These are phyloP conservation scores for Gillenia trifoliata DNA, from an alignment of 306 rosid species.

Conservation along the genomic window DNA sequence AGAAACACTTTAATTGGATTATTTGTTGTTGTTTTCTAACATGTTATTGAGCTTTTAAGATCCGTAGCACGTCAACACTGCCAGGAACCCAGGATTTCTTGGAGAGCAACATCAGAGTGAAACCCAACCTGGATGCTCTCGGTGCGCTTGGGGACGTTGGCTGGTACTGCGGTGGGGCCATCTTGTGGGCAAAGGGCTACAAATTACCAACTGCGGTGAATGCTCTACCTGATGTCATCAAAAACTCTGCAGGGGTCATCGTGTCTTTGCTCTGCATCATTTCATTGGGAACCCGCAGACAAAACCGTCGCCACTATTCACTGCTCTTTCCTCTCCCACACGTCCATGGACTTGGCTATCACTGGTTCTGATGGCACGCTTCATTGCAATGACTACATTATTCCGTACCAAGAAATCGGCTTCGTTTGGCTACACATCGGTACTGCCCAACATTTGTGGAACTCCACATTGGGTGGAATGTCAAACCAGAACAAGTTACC, in stretches of 20 bases:
- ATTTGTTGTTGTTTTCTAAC: not conserved
- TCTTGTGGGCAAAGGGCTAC: constrained; percentile 66
- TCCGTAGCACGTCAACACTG: constrained; percentile 61
- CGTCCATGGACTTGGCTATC: constrained; percentile 59
- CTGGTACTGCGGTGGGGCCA: constrained; percentile 77
- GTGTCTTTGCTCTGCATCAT: constrained; percentile 51
- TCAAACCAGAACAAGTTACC: constrained; percentile 42
- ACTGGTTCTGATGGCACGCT: constrained; percentile 51
- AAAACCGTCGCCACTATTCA: constrained; percentile 49
- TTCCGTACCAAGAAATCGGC: constrained; percentile 55
- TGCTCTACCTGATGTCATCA: constrained; percentile 45
- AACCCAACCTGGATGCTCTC: constrained; percentile 59
- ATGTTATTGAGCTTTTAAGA: constrained; percentile 23
- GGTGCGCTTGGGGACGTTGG: constrained; percentile 72
- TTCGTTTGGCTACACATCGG: constrained; percentile 38
- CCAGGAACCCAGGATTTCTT: constrained; percentile 37
- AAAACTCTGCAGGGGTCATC: constrained; percentile 52
- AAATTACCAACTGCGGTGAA: constrained; percentile 47
- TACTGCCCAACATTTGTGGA: constrained; percentile 56
- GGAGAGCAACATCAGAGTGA: constrained; percentile 54
- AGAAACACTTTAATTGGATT: too few relatives aligned
- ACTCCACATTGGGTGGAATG: constrained; percentile 63
- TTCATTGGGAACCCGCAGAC: constrained; percentile 50
- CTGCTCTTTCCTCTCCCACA: constrained; percentile 62
- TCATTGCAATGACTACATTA: constrained; percentile 51